Evolutionary conservation across 1,284 basidiomycete genomes (phyloP).

Genomic region (Tilletiopsis washingtonensis): DNA sequence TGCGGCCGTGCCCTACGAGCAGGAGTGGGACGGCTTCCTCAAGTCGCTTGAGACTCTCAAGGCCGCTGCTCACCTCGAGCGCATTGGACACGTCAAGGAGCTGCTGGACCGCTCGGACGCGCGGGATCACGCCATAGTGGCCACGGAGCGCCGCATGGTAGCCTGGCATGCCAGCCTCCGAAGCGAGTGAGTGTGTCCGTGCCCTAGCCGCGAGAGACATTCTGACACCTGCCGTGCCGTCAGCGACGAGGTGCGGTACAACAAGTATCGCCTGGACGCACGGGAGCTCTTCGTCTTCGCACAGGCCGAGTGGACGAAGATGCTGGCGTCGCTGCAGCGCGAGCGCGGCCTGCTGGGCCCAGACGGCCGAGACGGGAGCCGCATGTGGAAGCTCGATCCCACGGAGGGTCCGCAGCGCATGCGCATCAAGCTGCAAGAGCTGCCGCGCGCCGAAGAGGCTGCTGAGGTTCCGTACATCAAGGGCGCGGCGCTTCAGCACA

Average conservation of each 20-base stretch:
- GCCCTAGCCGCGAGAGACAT: too few species aligned
- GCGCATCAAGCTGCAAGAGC: constrained; percentile 31
- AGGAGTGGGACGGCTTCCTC: constrained; percentile 18
- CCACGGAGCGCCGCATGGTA: constrained; percentile 24
- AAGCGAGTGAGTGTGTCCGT: too few species aligned
- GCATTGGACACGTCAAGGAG: constrained; percentile 21
- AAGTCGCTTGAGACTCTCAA: constrained; percentile 23
- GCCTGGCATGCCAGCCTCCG: constrained; percentile 29
- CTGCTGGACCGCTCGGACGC: constrained; percentile 19
- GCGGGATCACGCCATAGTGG: constrained; percentile 14
- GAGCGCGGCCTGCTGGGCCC: constrained; percentile 18
- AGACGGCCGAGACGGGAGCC: background rate
- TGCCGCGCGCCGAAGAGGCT: constrained; percentile 12
- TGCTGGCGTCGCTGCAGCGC: constrained; percentile 16
- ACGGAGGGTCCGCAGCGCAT: constrained; percentile 43
- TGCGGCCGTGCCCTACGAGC: constrained; percentile 3
- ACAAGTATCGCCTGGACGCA: constrained; percentile 29
- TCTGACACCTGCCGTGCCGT: too few species aligned
- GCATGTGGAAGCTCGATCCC: constrained; percentile 35
- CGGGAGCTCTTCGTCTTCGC: constrained; percentile 28
- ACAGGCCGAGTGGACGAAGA: constrained; percentile 19
- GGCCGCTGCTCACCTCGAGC: constrained; percentile 29
- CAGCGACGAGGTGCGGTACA: constrained; percentile 18
- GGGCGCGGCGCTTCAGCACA: too few species aligned
- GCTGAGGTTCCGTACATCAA: background rate